Conservation (phyloP, 2,329 filamentous ascomycete genomes). For the Colletotrichum aenigma region DNA sequence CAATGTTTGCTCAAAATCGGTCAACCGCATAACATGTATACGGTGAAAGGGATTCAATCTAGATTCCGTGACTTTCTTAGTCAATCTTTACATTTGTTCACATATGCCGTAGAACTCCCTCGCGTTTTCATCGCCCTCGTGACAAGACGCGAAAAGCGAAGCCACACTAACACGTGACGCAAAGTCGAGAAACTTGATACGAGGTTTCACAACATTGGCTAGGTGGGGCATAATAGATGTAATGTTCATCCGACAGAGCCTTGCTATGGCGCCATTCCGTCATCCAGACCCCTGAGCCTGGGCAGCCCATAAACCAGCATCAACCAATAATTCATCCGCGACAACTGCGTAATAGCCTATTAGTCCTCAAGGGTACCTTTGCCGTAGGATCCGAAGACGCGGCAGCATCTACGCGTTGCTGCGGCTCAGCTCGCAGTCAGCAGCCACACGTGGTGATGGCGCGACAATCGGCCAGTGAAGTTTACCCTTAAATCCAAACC, state of each 20-base stretch:
- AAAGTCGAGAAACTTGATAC: not conserved
- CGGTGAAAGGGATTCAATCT: no score
- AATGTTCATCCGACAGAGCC: not conserved
- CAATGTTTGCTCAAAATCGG: no score
- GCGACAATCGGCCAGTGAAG: not conserved
- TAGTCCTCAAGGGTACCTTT: not conserved
- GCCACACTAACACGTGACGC: not conserved
- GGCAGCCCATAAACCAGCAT: not conserved
- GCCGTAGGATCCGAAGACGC: not conserved
- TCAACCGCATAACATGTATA: no score
- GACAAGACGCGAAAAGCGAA: not conserved
- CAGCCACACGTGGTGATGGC: not conserved
- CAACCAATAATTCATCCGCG: not conserved
- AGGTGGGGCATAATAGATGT: not conserved
- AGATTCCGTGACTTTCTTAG: no score
- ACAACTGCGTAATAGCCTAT: not conserved
- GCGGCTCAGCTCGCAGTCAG: not conserved
- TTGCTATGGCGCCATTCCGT: not conserved
- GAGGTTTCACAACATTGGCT: not conserved
- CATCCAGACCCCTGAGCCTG: not conserved
- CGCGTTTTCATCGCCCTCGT: not conserved
- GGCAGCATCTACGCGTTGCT: not conserved
- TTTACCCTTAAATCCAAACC: accelerated
- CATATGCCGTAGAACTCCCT: not conserved
- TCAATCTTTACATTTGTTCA: accelerated